phyloP scores from a whole-genome alignment of 2,329 filamentous ascomycete species.

The Monosporascus sp. region DNA sequence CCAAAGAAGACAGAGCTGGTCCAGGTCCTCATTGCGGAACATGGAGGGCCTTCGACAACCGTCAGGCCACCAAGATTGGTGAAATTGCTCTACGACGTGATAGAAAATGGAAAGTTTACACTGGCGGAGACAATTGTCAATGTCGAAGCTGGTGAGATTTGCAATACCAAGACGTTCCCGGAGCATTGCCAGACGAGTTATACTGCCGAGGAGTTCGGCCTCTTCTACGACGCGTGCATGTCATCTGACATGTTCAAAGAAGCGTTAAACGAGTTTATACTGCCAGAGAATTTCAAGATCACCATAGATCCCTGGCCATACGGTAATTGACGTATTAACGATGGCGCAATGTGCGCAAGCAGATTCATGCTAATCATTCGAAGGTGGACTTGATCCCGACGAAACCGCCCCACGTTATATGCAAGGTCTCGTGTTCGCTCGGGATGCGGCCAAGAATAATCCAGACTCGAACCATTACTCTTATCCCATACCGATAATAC shows the following conservation, averaged over 20 bases:
- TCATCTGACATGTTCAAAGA: constrained; percentile 40
- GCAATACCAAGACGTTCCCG: constrained; percentile 21
- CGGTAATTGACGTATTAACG: constrained; percentile 10
- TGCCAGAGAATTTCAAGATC: constrained; percentile 39
- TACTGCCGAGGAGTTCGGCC: constrained; percentile 32
- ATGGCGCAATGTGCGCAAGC: background rate
- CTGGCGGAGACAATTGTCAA: constrained; percentile 35
- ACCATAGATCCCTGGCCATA: constrained; percentile 64
- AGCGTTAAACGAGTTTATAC: constrained; percentile 39
- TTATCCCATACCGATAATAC: constrained; percentile 54
- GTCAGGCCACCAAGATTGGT: constrained; percentile 32
- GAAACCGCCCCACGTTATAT: constrained; percentile 38
- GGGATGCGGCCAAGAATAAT: constrained; percentile 35
- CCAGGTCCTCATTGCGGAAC: constrained; percentile 22
- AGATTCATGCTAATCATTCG: background rate
- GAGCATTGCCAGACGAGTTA: constrained; percentile 32
- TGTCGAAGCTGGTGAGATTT: constrained; percentile 25
- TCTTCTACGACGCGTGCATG: constrained; percentile 34
- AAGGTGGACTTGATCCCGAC: constrained; percentile 32
- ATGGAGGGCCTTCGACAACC: constrained; percentile 17
- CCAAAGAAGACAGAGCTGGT: constrained; percentile 21
- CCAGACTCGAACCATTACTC: constrained; percentile 57
- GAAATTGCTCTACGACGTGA: constrained; percentile 39
- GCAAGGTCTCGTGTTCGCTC: constrained; percentile 46
- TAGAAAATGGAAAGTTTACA: constrained; percentile 25